Evolutionary conservation across 108 stramenopile genomes (phyloP).

Genomic region (Epithemia pelagica): DNA sequence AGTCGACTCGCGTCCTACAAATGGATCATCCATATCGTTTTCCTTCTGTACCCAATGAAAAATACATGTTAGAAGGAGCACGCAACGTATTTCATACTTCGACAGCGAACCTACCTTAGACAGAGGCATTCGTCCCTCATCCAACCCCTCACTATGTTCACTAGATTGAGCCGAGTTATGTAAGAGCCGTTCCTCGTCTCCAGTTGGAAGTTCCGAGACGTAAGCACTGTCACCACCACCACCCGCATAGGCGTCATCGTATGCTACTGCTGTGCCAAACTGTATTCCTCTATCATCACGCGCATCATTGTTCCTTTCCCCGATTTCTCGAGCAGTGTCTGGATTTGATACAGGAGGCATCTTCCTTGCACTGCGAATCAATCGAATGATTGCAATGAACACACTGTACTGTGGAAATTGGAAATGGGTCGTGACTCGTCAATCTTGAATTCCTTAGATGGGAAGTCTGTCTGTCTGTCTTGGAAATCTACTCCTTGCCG

Average conservation of each 20-base stretch:
- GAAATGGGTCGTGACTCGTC: no score
- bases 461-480: no score
- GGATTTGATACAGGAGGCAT: constrained; percentile 5
- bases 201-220: constrained; percentile 34
- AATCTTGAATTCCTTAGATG: no score
- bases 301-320: not conserved
- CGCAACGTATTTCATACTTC: not conserved
- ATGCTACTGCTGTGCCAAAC: constrained; percentile 34
- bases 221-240: constrained; percentile 3
- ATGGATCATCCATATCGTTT: constrained; percentile 59
- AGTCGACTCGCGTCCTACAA: constrained; percentile 53
- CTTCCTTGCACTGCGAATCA: no score
- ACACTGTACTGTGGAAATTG: no score
- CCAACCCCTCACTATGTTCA: constrained; percentile 23
- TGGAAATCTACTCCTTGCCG: no score
- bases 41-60: no score
- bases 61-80: no score
- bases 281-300: constrained; percentile 37
- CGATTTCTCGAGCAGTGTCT: not conserved
- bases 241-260: constrained; percentile 29
- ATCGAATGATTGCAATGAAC: no score
- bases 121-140: constrained; percentile 27
- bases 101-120: not conserved
- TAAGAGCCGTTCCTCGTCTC: constrained; percentile 30
- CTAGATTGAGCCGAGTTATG: not conserved